phyloP scores from a whole-genome alignment of 2,329 filamentous ascomycete genomes.

The Botrytis paeoniae region DNA sequence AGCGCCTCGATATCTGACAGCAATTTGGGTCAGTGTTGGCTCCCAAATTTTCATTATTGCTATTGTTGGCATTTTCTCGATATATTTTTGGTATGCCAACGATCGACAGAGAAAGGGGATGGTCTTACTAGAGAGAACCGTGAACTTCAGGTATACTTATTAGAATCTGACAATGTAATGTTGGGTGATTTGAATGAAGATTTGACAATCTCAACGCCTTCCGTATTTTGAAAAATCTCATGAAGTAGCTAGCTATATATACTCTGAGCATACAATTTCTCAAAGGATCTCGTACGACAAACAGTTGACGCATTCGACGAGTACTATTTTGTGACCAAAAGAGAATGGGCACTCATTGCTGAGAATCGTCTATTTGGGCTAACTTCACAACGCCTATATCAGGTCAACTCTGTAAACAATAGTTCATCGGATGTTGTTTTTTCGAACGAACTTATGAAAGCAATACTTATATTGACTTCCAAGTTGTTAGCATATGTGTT shows the following conservation, averaged over 20 bases:
- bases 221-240: background rate
- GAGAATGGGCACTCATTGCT: background rate
- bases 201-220: background rate
- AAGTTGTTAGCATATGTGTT: background rate
- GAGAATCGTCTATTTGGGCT: too few relatives aligned
- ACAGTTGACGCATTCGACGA: background rate
- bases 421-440: background rate
- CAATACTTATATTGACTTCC: background rate
- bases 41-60: conserved; percentile 57
- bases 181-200: too few relatives aligned
- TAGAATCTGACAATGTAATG: conserved; percentile 16
- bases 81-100: conserved; percentile 54
- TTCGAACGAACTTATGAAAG: background rate
- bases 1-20: conserved; percentile 61
- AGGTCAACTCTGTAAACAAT: background rate
- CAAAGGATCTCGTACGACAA: background rate
- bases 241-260: background rate
- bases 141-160: conserved; percentile 36
- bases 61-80: conserved; percentile 50
- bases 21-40: conserved; percentile 66
- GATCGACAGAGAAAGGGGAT: conserved; percentile 46
- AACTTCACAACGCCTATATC: background rate
- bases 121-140: conserved; percentile 46
- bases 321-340: background rate
- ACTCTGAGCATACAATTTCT: background rate